phyloP scores from a whole-genome alignment of 768 basidiomycete genomes.

The Lactarius trivialis region DNA sequence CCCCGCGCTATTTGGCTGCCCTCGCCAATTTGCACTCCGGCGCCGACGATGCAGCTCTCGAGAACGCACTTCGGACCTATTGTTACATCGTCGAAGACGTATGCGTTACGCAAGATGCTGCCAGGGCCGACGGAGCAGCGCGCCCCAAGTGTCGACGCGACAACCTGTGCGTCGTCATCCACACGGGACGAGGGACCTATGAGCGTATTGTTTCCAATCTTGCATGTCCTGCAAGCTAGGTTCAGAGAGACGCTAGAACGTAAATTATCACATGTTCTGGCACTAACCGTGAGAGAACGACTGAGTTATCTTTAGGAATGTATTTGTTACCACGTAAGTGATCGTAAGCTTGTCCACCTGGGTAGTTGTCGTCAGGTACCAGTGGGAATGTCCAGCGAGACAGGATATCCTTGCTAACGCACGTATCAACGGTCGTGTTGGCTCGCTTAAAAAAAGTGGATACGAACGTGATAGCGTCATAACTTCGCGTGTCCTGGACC shows the following conservation, averaged over 20 bases:
- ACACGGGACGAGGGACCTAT: slow-evolving; percentile 76
- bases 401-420: slow-evolving; percentile 78
- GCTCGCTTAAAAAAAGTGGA: neutral
- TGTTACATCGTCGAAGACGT: slow-evolving; percentile 72
- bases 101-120: slow-evolving; percentile 64
- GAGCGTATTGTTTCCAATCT: slow-evolving; percentile 73
- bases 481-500: slow-evolving; percentile 88
- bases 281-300: slow-evolving; percentile 74
- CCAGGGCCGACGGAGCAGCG: slow-evolving; percentile 68
- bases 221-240: slow-evolving; percentile 58
- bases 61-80: slow-evolving; percentile 70
- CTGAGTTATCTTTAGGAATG: slow-evolving; percentile 69
- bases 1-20: slow-evolving; percentile 63
- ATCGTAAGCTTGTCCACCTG: slow-evolving; percentile 75
- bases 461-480: slow-evolving; percentile 76
- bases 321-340: slow-evolving; percentile 87
- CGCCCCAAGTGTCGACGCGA: slow-evolving; percentile 71
- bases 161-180: slow-evolving; percentile 57
- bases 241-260: neutral
- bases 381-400: slow-evolving; percentile 93
- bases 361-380: slow-evolving; percentile 91
- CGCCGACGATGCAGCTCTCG: slow-evolving; percentile 74
- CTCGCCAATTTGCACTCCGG: slow-evolving; percentile 64
- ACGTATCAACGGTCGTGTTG: neutral
- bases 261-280: slow-evolving; percentile 5